phyloP scores from a whole-genome alignment of 495 filamentous ascomycete genomes.

The Penicillium ucsense region DNA sequence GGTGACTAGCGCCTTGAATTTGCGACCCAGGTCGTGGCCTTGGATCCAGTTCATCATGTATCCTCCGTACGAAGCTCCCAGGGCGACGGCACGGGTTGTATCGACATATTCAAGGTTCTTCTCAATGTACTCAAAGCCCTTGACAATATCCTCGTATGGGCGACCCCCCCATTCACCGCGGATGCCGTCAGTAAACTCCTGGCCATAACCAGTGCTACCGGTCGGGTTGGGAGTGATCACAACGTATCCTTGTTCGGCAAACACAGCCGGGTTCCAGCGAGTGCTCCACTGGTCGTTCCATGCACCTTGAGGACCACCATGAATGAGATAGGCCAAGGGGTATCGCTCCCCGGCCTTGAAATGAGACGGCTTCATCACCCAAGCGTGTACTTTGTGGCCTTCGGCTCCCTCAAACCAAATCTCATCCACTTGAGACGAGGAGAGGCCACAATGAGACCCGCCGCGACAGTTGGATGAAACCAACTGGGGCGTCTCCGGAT shows the following conservation, averaged over 20 bases:
- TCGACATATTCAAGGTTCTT: conserved; percentile 67
- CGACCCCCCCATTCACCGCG: conserved; percentile 66
- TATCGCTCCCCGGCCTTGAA: conserved; percentile 69
- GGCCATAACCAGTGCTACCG: conserved; percentile 78
- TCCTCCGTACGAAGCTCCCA: conserved; percentile 81
- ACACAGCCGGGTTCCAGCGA: conserved; percentile 84
- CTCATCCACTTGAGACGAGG: conserved; percentile 49
- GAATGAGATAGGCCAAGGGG: conserved; percentile 73
- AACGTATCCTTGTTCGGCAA: conserved; percentile 86
- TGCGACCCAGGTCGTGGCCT: conserved; percentile 46
- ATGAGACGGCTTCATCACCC: conserved; percentile 69
- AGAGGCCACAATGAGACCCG: conserved; percentile 63
- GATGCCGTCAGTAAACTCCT: conserved; percentile 69
- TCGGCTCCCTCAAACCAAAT: conserved; percentile 60
- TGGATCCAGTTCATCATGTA: conserved; percentile 70
- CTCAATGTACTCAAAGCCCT: conserved; percentile 67
- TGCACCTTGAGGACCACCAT: conserved; percentile 80
- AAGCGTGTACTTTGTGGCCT: conserved; percentile 62
- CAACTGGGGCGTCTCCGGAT: conserved; percentile 26
- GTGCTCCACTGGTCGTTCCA: conserved; percentile 82
- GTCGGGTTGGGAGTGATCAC: conserved; percentile 85
- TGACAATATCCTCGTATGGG: conserved; percentile 74
- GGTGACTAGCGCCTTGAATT: conserved; percentile 82
- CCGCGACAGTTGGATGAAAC: conserved; percentile 59
- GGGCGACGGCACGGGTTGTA: conserved; percentile 62